Conservation (phyloP, 2,329 filamentous ascomycete genomes). For the Sordariomycetes sp. region DNA sequence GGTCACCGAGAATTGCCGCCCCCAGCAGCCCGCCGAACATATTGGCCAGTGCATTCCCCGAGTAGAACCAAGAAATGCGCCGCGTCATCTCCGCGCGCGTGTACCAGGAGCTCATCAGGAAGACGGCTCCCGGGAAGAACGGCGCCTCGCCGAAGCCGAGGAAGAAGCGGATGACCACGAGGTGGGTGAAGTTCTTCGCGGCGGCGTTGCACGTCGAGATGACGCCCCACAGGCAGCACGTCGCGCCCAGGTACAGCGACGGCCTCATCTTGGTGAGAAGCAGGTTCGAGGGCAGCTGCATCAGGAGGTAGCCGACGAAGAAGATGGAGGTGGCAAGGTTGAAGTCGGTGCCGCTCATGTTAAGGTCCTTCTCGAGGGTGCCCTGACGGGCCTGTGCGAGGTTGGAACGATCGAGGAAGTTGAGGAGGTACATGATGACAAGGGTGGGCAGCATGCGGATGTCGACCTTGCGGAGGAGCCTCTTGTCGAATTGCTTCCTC, state of each 20-base stretch:
- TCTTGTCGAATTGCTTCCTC: conserved; percentile 10
- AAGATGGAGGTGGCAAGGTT: conserved; percentile 40
- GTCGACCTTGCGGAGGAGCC: conserved; percentile 19
- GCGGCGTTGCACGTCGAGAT: conserved; percentile 26
- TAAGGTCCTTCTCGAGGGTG: conserved; percentile 34
- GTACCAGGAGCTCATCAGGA: conserved; percentile 18
- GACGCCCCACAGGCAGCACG: conserved; percentile 23
- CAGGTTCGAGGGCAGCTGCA: conserved; percentile 20
- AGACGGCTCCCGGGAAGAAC: conserved; percentile 19
- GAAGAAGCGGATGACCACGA: conserved; percentile 27
- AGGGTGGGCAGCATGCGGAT: conserved; percentile 17
- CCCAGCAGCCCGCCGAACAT: conserved; percentile 31
- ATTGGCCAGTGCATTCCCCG: conserved; percentile 23
- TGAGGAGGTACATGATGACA: conserved; percentile 24
- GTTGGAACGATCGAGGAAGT: conserved; percentile 14
- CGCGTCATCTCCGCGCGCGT: conserved; percentile 19
- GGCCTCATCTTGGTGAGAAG: conserved; percentile 14
- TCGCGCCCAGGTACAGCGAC: conserved; percentile 26
- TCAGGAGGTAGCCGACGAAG: conserved; percentile 35
- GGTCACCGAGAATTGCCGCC: conserved; percentile 28
- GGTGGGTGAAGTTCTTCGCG: conserved; percentile 31
- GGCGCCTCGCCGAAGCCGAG: conserved; percentile 37
- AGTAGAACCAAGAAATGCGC: conserved; percentile 16
- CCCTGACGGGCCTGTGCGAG: conserved; percentile 19
- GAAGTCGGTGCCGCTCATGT: conserved; percentile 37